Base-by-base conservation (phyloP, 1,139 yeast genomes). In the Saccharomycopsis hybrid region DNA sequence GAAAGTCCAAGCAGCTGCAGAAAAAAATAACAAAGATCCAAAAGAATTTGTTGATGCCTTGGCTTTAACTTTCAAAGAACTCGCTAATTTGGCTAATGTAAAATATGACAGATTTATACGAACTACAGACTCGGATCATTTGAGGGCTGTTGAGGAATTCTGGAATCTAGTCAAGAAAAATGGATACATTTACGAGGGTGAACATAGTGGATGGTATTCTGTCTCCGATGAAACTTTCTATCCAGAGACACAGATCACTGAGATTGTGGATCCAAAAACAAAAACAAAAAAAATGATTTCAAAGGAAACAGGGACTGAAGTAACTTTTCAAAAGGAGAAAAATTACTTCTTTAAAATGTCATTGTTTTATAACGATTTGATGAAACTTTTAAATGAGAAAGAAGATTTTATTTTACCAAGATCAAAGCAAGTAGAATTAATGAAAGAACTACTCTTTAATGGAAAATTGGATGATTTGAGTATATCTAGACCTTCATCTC, bases 201-300 rank as follows among this genome's bases (percentile, higher is more conserved):
- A 76, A 30, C 98, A 92, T 64, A 67, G 78, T 47, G 99, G 99
- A 1, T 92, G 97, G 97, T 92, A 94, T 62, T 87, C 95, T 7
- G 72, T 90, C 4, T 84, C 95, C 48, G 98, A 94, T 62, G 99
- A 92, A 65, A 85, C 97, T 0, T 92, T 92, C 61, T 90, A 87
- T 60, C 89, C 98, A 0, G 95, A 83, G 55, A 68, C 78, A 2
- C 95, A 88, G 64, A 78, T 87, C 39, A 77, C 75, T 44, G 73
- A 77, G 55, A 58, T 67, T 0, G 59, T 59, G 5, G 77, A 72
- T 44, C 64, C 63, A 5, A 63, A 63, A 30, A 63, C 71, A 1
- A 76, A 74, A 1, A 53, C 58, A 18, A 60, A 55, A 40, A 65
- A 60, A 47, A 68, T 66, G 66, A 69, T 80, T 18, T 81, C 96